Evolutionary conservation across 768 basidiomycete species (phyloP).

Genomic region (Chalciporus sphaerocephalus): DNA sequence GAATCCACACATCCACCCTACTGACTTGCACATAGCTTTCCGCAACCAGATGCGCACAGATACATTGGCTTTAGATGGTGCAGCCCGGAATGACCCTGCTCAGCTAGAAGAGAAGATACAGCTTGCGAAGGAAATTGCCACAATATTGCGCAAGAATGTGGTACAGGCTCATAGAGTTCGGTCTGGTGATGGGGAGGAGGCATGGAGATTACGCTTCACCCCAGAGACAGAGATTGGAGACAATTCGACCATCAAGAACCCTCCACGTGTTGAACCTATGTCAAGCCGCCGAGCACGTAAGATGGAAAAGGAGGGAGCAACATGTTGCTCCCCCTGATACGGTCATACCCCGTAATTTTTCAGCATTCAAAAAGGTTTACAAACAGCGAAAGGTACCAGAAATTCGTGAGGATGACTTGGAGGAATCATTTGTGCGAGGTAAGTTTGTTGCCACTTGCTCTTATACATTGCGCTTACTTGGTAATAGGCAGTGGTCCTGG

Average conservation of each 20-base stretch:
- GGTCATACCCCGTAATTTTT: constrained; percentile 47
- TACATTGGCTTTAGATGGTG: constrained; percentile 36
- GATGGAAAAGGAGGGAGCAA: constrained; percentile 36
- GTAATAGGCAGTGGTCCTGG: constrained; percentile 80
- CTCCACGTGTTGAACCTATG: constrained; percentile 36
- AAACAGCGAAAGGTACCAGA: constrained; percentile 60
- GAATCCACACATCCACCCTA: background rate
- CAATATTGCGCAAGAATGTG: constrained; percentile 73
- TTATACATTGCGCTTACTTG: constrained; percentile 7
- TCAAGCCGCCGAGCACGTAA: constrained; percentile 47
- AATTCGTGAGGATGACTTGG: constrained; percentile 75
- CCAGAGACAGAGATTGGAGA: constrained; percentile 82
- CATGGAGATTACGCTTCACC: constrained; percentile 70
- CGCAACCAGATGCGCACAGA: constrained; percentile 63
- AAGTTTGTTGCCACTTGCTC: constrained; percentile 14
- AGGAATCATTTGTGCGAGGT: constrained; percentile 87
- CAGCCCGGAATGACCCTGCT: constrained; percentile 40
- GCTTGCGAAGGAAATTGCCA: constrained; percentile 67
- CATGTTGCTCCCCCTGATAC: constrained; percentile 30
- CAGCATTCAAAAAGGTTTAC: constrained; percentile 67
- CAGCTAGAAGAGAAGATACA: constrained; percentile 51
- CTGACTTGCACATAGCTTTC: constrained; percentile 52
- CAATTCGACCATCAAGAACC: constrained; percentile 72
- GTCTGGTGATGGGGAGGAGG: constrained; percentile 35
- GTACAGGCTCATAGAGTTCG: constrained; percentile 67